phyloP scores from a whole-genome alignment of 164 flowering plant species.

The Tinospora cordifolia region DNA sequence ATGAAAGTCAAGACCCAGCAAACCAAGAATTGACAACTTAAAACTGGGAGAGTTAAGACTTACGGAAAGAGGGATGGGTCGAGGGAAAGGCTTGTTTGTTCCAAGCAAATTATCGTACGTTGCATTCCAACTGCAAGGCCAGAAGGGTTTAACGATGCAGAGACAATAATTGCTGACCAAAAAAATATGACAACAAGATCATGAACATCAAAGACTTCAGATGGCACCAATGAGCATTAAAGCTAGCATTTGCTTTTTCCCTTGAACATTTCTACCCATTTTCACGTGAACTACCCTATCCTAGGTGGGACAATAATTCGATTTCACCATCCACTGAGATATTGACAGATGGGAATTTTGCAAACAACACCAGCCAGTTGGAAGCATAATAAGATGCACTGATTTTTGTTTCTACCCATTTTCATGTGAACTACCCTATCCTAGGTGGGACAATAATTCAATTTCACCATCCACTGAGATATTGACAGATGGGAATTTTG shows the following conservation, averaged over 20 bases:
- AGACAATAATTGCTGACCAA: slow-evolving; percentile 9
- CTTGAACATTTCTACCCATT: too few species aligned
- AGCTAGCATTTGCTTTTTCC: neutral
- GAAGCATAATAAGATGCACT: neutral
- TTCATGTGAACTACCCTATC: too few species aligned
- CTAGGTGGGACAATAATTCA: neutral
- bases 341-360: neutral
- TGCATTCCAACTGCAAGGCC: slow-evolving; percentile 61
- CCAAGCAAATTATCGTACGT: slow-evolving; percentile 74
- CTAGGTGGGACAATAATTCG: neutral
- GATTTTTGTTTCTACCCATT: too few species aligned
- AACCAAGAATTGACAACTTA: neutral
- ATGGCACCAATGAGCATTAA: neutral
- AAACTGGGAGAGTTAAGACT: slow-evolving; percentile 19
- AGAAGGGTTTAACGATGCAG: slow-evolving; percentile 4
- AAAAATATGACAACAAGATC: neutral
- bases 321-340: neutral
- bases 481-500: neutral
- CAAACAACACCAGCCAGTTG: neutral
- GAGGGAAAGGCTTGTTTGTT: slow-evolving; percentile 52
- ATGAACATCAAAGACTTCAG: neutral
- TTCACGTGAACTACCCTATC: too few species aligned
- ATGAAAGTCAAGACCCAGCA: neutral
- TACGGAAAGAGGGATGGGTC: slow-evolving; percentile 71
- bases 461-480: neutral